Conservation (phyloP, 116 monocot species). For the Phalaenopsis hybrid region DNA sequence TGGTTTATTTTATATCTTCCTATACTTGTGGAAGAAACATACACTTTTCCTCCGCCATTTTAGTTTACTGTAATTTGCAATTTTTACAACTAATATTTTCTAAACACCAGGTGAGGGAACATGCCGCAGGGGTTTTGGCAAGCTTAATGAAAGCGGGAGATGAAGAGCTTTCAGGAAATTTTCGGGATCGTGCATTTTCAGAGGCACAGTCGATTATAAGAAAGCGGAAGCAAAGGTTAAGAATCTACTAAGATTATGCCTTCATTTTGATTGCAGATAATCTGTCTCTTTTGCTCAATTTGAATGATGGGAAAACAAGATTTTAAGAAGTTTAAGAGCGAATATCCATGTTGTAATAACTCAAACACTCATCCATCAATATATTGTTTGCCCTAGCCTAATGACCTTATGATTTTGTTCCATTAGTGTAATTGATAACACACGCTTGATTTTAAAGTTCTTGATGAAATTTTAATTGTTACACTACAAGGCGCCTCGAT, state of each 20-base stretch:
- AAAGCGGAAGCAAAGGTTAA: slow-evolving; percentile 57
- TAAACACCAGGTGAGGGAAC: slow-evolving; percentile 69
- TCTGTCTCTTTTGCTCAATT: no score
- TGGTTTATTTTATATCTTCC: not conserved
- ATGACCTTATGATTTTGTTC: no score
- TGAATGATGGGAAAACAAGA: no score
- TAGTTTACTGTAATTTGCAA: not conserved
- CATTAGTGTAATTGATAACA: no score
- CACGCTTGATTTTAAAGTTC: no score
- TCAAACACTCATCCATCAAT: no score
- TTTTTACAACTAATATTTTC: slow-evolving; percentile 2
- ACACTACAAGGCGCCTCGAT: no score
- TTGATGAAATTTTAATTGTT: no score
- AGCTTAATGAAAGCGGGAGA: slow-evolving; percentile 89
- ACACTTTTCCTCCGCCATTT: not conserved
- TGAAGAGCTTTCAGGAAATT: slow-evolving; percentile 53
- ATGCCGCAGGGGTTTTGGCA: slow-evolving; percentile 89
- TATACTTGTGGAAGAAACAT: not conserved
- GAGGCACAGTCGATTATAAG: slow-evolving; percentile 53
- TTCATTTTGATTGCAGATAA: no score
- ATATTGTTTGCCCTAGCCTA: no score
- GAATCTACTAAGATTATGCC: not conserved
- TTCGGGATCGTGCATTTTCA: slow-evolving; percentile 54
- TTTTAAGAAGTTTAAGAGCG: no score
- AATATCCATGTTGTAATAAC: no score